phyloP scores from a whole-genome alignment of 208 protist species.

The Acanthamoeba healyi region DNA sequence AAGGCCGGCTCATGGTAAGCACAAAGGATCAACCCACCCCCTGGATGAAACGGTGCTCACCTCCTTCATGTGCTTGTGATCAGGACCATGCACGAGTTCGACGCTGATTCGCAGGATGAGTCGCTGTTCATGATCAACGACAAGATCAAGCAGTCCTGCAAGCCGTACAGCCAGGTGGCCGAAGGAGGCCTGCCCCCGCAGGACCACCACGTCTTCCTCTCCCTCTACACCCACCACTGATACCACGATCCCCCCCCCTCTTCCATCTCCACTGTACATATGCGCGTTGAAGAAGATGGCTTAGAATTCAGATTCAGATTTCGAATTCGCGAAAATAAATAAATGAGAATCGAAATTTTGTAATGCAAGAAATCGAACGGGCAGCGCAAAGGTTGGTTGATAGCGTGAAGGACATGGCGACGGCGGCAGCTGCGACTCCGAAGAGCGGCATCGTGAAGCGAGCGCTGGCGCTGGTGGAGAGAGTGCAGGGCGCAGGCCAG shows the following conservation, averaged over 20 bases:
- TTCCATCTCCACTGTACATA: background rate
- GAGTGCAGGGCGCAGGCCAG: background rate
- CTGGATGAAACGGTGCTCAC: background rate
- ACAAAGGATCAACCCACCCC: no score
- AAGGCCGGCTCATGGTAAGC: conserved; percentile 51
- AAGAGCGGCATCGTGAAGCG: background rate
- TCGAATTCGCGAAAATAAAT: background rate
- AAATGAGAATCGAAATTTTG: background rate
- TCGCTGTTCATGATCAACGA: conserved; percentile 56
- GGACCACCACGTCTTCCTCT: conserved; percentile 25
- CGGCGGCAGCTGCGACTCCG: background rate
- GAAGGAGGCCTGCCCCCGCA: background rate
- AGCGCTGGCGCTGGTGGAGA: conserved; percentile 14
- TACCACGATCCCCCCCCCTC: background rate
- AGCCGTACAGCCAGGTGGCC: background rate
- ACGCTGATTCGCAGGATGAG: background rate
- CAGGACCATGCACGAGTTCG: conserved; percentile 69
- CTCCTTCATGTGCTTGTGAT: background rate
- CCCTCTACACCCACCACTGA: background rate
- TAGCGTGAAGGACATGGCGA: no score
- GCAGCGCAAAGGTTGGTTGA: no score
- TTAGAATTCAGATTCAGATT: no score
- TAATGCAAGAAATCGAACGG: no score
- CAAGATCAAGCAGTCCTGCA: conserved; percentile 44
- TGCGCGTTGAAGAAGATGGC: background rate